Conservation (phyloP, 768 basidiomycete species). For the Exsudoporus frostii region DNA sequence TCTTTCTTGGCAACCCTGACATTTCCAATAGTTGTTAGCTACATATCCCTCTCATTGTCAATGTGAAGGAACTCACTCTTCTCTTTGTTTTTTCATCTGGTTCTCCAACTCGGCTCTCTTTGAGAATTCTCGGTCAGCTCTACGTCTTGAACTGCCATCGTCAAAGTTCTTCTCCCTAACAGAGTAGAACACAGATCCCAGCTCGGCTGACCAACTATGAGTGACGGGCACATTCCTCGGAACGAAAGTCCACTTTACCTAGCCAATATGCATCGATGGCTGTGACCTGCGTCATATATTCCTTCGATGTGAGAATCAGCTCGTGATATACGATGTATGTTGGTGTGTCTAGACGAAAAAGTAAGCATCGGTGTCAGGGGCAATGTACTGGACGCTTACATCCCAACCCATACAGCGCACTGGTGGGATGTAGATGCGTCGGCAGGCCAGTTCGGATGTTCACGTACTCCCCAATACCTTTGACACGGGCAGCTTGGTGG, state of each 20-base stretch:
- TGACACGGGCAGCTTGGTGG: slow-evolving; percentile 96
- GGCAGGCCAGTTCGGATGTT: slow-evolving; percentile 94
- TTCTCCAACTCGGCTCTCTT: slow-evolving; percentile 88
- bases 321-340: slow-evolving; percentile 98
- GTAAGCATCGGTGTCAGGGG: neutral
- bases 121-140: slow-evolving; percentile 87
- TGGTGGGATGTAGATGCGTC: slow-evolving; percentile 95
- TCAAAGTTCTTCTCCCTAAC: slow-evolving; percentile 98
- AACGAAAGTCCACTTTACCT: slow-evolving; percentile 45
- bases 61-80: slow-evolving; percentile 44
- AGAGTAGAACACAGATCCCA: slow-evolving; percentile 95
- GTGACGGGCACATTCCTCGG: neutral
- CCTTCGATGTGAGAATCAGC: slow-evolving; percentile 89
- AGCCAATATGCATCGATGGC: slow-evolving; percentile 98
- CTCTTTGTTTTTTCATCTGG: slow-evolving; percentile 82
- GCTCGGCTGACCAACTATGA: slow-evolving; percentile 58
- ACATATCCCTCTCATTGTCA: neutral
- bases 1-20: slow-evolving; percentile 59
- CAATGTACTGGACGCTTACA: slow-evolving; percentile 50
- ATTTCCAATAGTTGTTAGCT: slow-evolving; percentile 1
- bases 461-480: slow-evolving; percentile 98
- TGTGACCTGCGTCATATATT: slow-evolving; percentile 99
- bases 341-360: slow-evolving; percentile 69
- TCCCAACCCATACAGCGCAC: slow-evolving; percentile 93
- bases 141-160: slow-evolving; percentile 71